Base-by-base conservation (phyloP, 2,329 filamentous ascomycete genomes). In the Atkinsonella texensis region DNA sequence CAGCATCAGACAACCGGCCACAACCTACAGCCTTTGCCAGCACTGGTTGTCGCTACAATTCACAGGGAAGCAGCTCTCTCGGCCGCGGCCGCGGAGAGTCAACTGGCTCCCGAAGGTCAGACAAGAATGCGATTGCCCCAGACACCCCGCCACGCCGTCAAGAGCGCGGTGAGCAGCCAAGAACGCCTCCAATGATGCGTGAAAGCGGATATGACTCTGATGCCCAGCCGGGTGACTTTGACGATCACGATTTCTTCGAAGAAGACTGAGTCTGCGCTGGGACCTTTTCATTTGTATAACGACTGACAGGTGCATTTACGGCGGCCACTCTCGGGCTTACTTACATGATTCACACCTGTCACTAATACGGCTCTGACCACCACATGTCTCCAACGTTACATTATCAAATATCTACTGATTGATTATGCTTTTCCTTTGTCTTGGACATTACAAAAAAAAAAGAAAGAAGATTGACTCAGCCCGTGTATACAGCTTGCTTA, bases 141-240 rank as follows among this genome's bases (percentile, higher is more conserved):
- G 68, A 63, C 31, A 74, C 73, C 12, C 73, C 77, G 1, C 68
- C 70, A 50, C 70, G 69, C 20, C 70, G 66, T 23, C 65, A 65
- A 52, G 63, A 68, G 55, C 57, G 60, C n/a, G 60, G 60, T 58
- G 58, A 62, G 15, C 68, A 69, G 43, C 77, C 76, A 6, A 69
- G 75, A 54, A 84, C 81, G 51, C 80, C 81, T 31, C 79, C 79
- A 0, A 82, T 83, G 76, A 79, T 81, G 75, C 71, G 70, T 35
- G 65, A 73, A 35, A 74, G 72, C 53, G 72, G 71, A 33, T 84
- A 84, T 62, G 81, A 84, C 61, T 72, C 72, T 32, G 80, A 84
- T 62, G 81, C 81, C 7, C 74, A 74, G 39, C 72, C 75, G 3
- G 79, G 74, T 52, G 75, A 79, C 50, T 79, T 79, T 65, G 77